A percentile compares a stretch with the other conserved stretches of the same genome.
phyloP scores from a whole-genome alignment of 2,329 filamentous ascomycete genomes.

The Tricladium varicosporioides region DNA sequence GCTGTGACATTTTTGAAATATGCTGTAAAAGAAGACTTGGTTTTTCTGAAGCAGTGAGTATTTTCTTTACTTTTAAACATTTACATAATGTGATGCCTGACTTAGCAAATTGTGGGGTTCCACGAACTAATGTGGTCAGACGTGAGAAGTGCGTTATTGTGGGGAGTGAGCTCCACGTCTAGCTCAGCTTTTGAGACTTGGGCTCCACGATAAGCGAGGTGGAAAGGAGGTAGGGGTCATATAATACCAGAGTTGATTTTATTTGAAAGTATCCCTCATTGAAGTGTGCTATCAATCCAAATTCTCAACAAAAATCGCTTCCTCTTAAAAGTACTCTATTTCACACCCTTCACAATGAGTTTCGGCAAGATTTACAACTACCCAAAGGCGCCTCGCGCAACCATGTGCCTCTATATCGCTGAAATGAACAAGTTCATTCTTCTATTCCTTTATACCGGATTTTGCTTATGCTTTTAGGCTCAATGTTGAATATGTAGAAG shows the following conservation, averaged over 20 bases:
- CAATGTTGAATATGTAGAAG: conserved; percentile 21
- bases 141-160: too few relatives aligned
- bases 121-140: too few relatives aligned
- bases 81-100: too few relatives aligned
- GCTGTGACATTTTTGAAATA: conserved; percentile 3
- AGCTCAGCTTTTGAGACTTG: too few relatives aligned
- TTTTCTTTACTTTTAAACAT: neutral
- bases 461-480: conserved; percentile 7
- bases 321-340: neutral
- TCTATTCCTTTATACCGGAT: too few relatives aligned
- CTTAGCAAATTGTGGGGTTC: too few relatives aligned
- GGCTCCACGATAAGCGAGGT: too few relatives aligned
- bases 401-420: conserved; percentile 23
- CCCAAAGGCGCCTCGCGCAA: conserved; percentile 25
- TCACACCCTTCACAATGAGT: conserved; percentile 14
- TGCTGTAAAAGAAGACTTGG: neutral
- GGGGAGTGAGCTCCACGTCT: too few relatives aligned
- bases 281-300: neutral
- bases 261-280: neutral
- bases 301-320: neutral
- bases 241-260: neutral
- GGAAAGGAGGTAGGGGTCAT: too few relatives aligned
- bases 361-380: conserved; percentile 27
- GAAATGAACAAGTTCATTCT: conserved; percentile 9
- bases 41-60: neutral